phyloP scores from a whole-genome alignment of 345 rosid species.

The Gossypium raimondii region DNA sequence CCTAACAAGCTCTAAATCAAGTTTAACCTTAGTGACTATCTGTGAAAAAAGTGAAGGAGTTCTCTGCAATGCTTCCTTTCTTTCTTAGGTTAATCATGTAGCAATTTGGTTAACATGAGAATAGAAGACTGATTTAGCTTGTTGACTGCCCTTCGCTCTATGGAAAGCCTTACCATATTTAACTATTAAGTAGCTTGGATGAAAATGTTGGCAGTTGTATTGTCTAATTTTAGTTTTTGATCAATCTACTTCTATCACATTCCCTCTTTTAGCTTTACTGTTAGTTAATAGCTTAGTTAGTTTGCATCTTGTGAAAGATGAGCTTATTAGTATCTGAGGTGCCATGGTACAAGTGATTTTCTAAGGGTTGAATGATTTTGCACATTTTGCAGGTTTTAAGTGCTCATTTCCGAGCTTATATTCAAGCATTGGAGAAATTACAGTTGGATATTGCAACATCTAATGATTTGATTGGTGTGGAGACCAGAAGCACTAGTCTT shows the following conservation, averaged over 20 bases:
- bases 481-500: constrained; percentile 78
- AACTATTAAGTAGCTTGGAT: neutral
- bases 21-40: neutral
- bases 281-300: neutral
- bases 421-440: constrained; percentile 90
- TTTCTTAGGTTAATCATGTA: neutral
- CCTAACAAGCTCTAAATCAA: neutral
- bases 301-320: neutral
- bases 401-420: constrained; percentile 97
- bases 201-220: neutral
- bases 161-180: neutral
- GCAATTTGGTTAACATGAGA: neutral
- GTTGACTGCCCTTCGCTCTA: neutral
- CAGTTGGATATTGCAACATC: constrained; percentile 95
- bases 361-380: constrained; percentile 4
- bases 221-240: neutral
- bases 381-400: constrained; percentile 72
- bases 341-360: neutral
- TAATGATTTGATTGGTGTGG: constrained; percentile 92
- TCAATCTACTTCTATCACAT: neutral
- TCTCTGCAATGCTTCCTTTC: neutral
- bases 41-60: neutral
- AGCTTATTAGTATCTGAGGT: neutral
- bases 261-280: neutral
- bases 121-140: neutral